A percentile compares a stretch with the other conserved stretches of the same genome.
phyloP scores from a whole-genome alignment of 179 eudicot genomes.

The Silene coronaria region DNA sequence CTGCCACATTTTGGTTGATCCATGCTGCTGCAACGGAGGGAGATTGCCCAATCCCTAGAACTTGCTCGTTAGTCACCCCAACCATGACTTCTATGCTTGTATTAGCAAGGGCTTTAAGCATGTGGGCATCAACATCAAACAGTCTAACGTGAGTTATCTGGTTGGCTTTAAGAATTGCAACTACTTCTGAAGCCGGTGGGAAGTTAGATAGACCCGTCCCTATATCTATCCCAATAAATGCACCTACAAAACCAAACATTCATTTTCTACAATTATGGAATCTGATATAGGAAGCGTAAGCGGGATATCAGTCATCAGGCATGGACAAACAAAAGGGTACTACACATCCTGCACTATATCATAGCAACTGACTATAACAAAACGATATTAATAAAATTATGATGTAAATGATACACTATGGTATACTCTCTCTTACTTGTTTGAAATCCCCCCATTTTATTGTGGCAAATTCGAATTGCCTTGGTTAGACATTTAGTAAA shows the following conservation, averaged over 20 bases:
- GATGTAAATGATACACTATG: no score
- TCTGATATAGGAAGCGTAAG: no score
- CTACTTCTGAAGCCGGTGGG: conserved; percentile 58
- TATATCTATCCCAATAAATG: conserved; percentile 64
- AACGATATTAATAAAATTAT: no score
- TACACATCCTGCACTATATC: no score
- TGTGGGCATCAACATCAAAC: conserved; percentile 55
- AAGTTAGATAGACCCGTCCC: conserved; percentile 55
- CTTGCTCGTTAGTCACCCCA: conserved; percentile 64
- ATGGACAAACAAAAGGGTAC: no score
- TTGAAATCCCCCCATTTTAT: no score
- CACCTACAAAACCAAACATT: conserved; percentile 36
- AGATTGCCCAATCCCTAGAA: conserved; percentile 60
- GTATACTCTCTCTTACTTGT: no score
- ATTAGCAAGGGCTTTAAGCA: conserved; percentile 70
- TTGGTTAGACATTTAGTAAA: no score
- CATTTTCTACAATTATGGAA: background rate
- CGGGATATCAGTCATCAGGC: no score
- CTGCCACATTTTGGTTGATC: conserved; percentile 63
- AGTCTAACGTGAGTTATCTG: conserved; percentile 74
- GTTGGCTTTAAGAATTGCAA: conserved; percentile 47
- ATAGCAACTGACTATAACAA: no score
- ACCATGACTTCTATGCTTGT: conserved; percentile 73
- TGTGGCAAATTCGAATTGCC: no score
- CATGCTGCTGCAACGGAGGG: conserved; percentile 73